These are phyloP conservation scores for Ehretia macrophylla DNA, from an alignment of 257 asterid genomes.

Conservation along the genomic window DNA sequence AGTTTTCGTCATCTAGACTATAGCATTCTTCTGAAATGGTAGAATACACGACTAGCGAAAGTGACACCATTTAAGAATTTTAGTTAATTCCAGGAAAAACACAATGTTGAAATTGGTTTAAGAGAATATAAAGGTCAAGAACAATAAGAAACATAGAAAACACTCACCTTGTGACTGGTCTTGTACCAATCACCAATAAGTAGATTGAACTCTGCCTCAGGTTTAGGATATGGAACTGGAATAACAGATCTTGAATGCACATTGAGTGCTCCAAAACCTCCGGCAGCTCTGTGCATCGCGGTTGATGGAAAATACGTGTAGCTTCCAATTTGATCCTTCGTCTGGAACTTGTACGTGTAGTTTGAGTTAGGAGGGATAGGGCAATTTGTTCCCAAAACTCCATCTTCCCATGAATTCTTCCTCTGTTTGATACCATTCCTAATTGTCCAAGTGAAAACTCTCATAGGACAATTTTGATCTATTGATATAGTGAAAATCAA, in stretches of 20 bases:
- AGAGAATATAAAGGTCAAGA: neutral
- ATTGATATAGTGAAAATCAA: no score
- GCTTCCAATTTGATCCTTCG: slow-evolving; percentile 84
- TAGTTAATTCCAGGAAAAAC: no score
- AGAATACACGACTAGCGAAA: no score
- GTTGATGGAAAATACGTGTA: slow-evolving; percentile 75
- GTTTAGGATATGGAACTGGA: slow-evolving; percentile 65
- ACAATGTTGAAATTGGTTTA: no score
- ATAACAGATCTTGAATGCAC: slow-evolving; percentile 68
- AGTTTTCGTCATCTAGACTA: no score
- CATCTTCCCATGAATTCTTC: slow-evolving; percentile 88
- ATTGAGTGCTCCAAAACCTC: slow-evolving; percentile 69
- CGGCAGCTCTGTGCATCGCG: slow-evolving; percentile 69
- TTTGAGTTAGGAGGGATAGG: slow-evolving; percentile 65
- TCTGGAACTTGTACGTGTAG: slow-evolving; percentile 70
- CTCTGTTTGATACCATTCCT: slow-evolving; percentile 87
- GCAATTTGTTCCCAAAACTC: slow-evolving; percentile 79
- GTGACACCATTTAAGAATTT: no score
- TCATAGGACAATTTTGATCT: neutral
- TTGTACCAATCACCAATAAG: slow-evolving; percentile 74
- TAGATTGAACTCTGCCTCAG: slow-evolving; percentile 61
- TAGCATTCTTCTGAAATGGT: no score
- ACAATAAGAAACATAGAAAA: neutral
- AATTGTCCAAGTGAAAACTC: neutral
- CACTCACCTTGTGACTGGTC: slow-evolving; percentile 49